Conservation (phyloP, 2,329 filamentous ascomycete species). For the Aspergillus sp. region DNA sequence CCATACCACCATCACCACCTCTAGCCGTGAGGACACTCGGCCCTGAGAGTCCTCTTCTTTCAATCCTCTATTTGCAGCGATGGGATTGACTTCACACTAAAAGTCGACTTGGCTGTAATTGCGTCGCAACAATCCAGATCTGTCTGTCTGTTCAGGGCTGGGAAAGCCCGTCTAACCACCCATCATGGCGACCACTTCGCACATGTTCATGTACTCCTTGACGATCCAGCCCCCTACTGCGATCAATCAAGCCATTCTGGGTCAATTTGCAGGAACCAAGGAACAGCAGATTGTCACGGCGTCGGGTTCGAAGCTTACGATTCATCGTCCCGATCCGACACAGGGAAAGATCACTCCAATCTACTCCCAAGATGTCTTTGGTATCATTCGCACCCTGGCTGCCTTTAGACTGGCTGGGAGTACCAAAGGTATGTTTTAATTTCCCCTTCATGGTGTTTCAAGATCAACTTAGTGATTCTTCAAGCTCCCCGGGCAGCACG, state of each 20-base stretch:
- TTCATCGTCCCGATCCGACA: slow-evolving; percentile 79
- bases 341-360: slow-evolving; percentile 83
- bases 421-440: slow-evolving; percentile 73
- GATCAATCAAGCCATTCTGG: slow-evolving; percentile 83
- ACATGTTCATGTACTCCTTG: slow-evolving; percentile 97
- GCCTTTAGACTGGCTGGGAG: slow-evolving; percentile 90
- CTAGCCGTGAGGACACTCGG: slow-evolving; percentile 16
- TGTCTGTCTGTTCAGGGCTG: slow-evolving; percentile 10
- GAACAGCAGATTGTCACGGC: slow-evolving; percentile 97
- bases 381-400: slow-evolving; percentile 84
- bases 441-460: slow-evolving; percentile 18
- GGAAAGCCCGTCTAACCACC: slow-evolving; percentile 20
- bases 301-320: slow-evolving; percentile 81
- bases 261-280: slow-evolving; percentile 92
- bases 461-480: slow-evolving; percentile 66
- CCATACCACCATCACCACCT: slow-evolving; percentile 1
- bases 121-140: slow-evolving; percentile 15
- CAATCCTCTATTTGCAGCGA: slow-evolving; percentile 23
- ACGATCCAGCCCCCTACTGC: slow-evolving; percentile 90
- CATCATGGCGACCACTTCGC: slow-evolving; percentile 92
- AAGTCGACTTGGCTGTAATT: slow-evolving; percentile 22
- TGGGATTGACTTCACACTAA: slow-evolving; percentile 30
- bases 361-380: slow-evolving; percentile 90
- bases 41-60: slow-evolving; percentile 20
- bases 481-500: slow-evolving; percentile 56